Evolutionary conservation across 2,329 filamentous ascomycete genomes (phyloP).

Genomic region (Penicillium sp.): DNA sequence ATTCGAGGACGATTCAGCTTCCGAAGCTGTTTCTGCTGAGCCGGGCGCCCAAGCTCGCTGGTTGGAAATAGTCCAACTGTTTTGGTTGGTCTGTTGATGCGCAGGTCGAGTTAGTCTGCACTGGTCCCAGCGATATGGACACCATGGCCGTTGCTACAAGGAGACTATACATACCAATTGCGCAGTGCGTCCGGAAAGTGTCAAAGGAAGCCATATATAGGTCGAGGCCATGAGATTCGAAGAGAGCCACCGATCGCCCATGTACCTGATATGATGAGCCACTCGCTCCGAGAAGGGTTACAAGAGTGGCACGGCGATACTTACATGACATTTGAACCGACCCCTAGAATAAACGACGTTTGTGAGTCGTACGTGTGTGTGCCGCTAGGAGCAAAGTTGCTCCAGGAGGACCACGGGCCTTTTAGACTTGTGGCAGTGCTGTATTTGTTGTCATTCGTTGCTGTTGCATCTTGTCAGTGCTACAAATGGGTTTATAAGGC

Average conservation of each 20-base stretch:
- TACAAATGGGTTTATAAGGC: not conserved
- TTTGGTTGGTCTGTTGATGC: not conserved
- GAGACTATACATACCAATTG: not conserved
- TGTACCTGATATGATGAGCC: conserved; percentile 40
- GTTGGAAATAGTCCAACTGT: not conserved
- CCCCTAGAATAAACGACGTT: not conserved
- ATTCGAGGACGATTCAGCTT: not conserved
- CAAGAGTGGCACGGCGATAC: not conserved
- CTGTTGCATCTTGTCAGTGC: not conserved
- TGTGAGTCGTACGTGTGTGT: not conserved
- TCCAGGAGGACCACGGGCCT: conserved; percentile 58
- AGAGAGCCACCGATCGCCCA: conserved; percentile 62
- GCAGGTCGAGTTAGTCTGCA: not conserved
- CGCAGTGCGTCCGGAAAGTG: not conserved
- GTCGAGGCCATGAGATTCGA: conserved; percentile 55
- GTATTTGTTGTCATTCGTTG: conserved; percentile 53
- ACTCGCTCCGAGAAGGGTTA: not conserved
- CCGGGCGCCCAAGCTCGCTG: not conserved
- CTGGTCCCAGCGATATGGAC: too few relatives aligned
- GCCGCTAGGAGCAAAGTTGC: conserved; percentile 40
- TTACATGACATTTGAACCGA: not conserved
- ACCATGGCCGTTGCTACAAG: not conserved
- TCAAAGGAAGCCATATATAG: conserved; percentile 60
- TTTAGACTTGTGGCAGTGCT: conserved; percentile 52
- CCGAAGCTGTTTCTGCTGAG: not conserved